Evolutionary conservation across 495 filamentous ascomycete genomes (phyloP), one percentile per base, ranked within the genome.

Genomic region (Daldinia vernicosa): DNA sequence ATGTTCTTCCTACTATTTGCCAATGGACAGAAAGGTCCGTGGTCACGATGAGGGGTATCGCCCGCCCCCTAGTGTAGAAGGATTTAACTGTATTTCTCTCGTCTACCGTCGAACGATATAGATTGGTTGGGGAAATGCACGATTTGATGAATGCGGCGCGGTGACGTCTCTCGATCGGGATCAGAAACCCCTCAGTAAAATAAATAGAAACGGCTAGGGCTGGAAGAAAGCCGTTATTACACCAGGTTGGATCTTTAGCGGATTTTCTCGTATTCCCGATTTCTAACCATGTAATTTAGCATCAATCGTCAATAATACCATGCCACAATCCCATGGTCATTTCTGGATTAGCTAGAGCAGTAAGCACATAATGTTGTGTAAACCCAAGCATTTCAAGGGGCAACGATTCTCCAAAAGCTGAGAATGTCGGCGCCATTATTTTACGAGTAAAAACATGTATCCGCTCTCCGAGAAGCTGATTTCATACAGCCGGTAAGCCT

Each of bases 281-380:
- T 33, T 11, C 50, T 53, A 14, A 30, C 26, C 50, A 47, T 51
- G 28, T 40, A 54, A 37, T 55, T 60, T 53, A 35, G 43, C 59
- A 37, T 58, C 26, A 8, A 28, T 15, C 24, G 14, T 22, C 50
- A 53, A 63, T 53, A 53, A 63, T 53, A 14, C 22, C 28, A 50
- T 57, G 28, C 26, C 35, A 50, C 43, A 61, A 52, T 30, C 50
- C 50, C 40, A 65, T 45, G 19, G 17, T 53, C 52, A 47, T 60
- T 55, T 47, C 53, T 39, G 33, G 55, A 15, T 64, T 59, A 59
- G 22, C 30, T 22, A 63, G 51, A 35, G 51, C 59, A 67, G 63
- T 67, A 67, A 67, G 69, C 59, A 55, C 69, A 67, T 72, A 35
- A 50, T 58, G 50, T 63, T 19, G 54, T 67, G 64, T 35, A 56